Base-by-base conservation (phyloP, 192 early-diverging fungal species). In the Paraglomus occultum region DNA sequence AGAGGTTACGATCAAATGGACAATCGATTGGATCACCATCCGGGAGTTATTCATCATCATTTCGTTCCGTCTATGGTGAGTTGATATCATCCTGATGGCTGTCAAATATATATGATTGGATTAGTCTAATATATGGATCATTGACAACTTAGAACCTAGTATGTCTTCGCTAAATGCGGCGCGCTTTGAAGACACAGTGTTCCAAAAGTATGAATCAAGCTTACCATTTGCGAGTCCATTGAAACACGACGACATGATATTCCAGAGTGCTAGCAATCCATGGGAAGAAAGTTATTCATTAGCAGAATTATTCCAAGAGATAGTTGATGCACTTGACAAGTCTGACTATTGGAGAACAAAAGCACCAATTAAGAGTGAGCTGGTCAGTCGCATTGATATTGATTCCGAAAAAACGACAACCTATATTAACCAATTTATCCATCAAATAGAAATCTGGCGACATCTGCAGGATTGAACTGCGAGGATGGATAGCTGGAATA, bases 181-280 rank as follows among this genome's bases (percentile, higher is more conserved):
- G 10, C 45, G 40, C 49, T 45, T 70, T 31, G 43, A 59, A 12
- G 46, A 70, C 22, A 50, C 38, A 1, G 3, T 23, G 12, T 22
- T 59, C 10, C 52, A 57, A 55, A 68, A 68, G 45, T 46, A 57
- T 6, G 52, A 68, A 68, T 50, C 67, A 12, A 48, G 17, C 8
- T 38, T 69, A 15, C 14, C 44, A 7, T 68, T 55, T 31, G 38
- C 17, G 10, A 31, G 52, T 8, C 31, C 50, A 22, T 20, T 31
- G 38, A 58, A 54, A 20, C 43, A 15, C 42, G 55, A 70, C 39
- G 67, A 70, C n/a, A 59, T 59, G 8, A 9, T 70, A 12, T 70
- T 60, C 42, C 67, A 70, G 51, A 70, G 67, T 50, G 44, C 67
- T 5, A 70, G 67, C 59, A 70, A 70, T 48, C 67, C 67, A 18